Evolutionary conservation across 768 basidiomycete genomes (phyloP).

Genomic region (Crucibulum laeve): DNA sequence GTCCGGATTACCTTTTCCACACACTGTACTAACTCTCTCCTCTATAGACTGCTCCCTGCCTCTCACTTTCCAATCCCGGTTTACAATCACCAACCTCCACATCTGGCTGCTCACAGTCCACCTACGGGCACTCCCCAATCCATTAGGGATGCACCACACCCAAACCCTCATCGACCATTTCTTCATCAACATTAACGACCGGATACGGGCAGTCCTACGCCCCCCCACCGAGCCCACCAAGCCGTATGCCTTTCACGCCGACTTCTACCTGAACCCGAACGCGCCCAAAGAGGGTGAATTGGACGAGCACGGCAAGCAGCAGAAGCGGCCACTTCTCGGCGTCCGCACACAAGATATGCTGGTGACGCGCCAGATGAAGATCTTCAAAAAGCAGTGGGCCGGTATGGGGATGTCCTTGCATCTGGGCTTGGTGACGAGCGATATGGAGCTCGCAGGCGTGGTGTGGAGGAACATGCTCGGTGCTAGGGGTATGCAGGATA

Average conservation of each 20-base stretch:
- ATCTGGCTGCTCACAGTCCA: slow-evolving; percentile 89
- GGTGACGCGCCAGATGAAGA: slow-evolving; percentile 85
- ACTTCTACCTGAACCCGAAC: slow-evolving; percentile 46
- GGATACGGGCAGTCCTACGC: slow-evolving; percentile 77
- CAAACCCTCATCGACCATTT: slow-evolving; percentile 91
- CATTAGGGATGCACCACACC: slow-evolving; percentile 63
- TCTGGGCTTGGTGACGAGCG: slow-evolving; percentile 67
- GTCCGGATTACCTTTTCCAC: too few species aligned
- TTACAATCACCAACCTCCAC: slow-evolving; percentile 89
- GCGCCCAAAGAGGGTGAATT: slow-evolving; percentile 12
- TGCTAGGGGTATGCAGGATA: slow-evolving; percentile 74
- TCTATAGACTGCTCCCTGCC: slow-evolving; percentile 74
- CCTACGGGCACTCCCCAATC: slow-evolving; percentile 73
- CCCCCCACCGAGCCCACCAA: slow-evolving; percentile 35
- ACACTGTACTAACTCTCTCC: too few species aligned
- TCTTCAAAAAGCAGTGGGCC: slow-evolving; percentile 88
- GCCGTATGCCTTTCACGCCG: slow-evolving; percentile 42
- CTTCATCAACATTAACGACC: slow-evolving; percentile 90
- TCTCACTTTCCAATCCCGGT: slow-evolving; percentile 96
- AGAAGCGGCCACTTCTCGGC: slow-evolving; percentile 8
- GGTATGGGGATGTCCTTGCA: slow-evolving; percentile 81
- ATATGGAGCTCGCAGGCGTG: slow-evolving; percentile 80
- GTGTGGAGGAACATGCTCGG: slow-evolving; percentile 92
- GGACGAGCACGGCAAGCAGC: slow-evolving; percentile 13
- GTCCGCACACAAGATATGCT: slow-evolving; percentile 67